Percentiles rank a stretch among this genome's conserved stretches.
These are phyloP conservation scores for Stephanodiscus minutulus DNA, from an alignment of 108 stramenopile genomes.

Conservation along the genomic window DNA sequence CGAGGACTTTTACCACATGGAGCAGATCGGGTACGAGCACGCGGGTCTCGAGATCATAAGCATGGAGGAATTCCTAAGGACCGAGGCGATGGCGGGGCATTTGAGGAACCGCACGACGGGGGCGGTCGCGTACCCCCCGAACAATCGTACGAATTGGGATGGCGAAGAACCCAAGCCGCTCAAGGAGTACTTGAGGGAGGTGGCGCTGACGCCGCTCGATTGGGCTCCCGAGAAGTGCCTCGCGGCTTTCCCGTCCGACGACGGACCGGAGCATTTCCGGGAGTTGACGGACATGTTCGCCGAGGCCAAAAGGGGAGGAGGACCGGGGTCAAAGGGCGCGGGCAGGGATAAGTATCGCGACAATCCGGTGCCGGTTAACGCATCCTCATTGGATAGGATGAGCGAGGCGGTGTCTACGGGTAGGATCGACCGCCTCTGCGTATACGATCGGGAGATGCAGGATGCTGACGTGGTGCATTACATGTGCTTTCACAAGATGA, in stretches of 20 bases:
- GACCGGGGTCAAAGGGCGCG: constrained; percentile 1
- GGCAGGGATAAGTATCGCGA: constrained; percentile 29
- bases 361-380: constrained; percentile 68
- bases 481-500: constrained; percentile 52
- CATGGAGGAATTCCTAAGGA: constrained; percentile 71
- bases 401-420: constrained; percentile 58
- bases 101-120: constrained; percentile 54
- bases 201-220: constrained; percentile 50
- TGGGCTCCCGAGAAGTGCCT: constrained; percentile 76
- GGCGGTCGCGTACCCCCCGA: constrained; percentile 63
- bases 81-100: constrained; percentile 58
- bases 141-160: constrained; percentile 78
- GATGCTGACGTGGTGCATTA: constrained; percentile 73
- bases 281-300: constrained; percentile 54
- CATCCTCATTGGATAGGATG: constrained; percentile 57
- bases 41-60: constrained; percentile 77
- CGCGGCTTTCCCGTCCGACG: constrained; percentile 77
- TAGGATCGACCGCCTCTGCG: constrained; percentile 55
- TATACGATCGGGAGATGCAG: constrained; percentile 75
- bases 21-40: constrained; percentile 57
- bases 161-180: constrained; percentile 40
- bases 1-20: constrained; percentile 68
- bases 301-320: constrained; percentile 31
- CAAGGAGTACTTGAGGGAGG: constrained; percentile 57
- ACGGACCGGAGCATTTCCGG: constrained; percentile 57